Conservation (phyloP, 2,329 filamentous ascomycete genomes). For the Alternaria burnsii region DNA sequence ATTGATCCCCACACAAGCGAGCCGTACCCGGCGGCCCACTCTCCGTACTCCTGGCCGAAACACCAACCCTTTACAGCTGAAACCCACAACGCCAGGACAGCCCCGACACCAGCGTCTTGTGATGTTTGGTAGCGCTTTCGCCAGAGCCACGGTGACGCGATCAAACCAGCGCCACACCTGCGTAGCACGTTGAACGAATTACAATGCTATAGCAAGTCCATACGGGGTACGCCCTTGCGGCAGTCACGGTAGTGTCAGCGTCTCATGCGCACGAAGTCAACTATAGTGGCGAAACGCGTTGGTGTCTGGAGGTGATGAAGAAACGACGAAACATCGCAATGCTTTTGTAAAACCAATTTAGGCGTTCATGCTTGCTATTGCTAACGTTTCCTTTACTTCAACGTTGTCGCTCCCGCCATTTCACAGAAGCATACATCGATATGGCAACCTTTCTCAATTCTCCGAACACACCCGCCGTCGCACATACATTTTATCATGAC, state of each 20-base stretch:
- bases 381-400: conserved; percentile 8
- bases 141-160: conserved; percentile 9
- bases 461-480: conserved; percentile 12
- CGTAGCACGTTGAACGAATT: conserved; percentile 14
- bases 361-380: conserved; percentile 1
- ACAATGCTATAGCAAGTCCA: conserved; percentile 2
- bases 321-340: conserved; percentile 18
- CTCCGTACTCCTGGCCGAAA: conserved; percentile 24
- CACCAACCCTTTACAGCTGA: conserved; percentile 25
- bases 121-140: conserved; percentile 17
- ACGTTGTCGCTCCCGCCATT: background rate
- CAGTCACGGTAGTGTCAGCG: conserved; percentile 12
- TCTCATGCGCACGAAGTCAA: conserved; percentile 11
- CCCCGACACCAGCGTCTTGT: conserved; percentile 37
- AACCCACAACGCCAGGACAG: conserved; percentile 32
- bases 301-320: conserved; percentile 18
- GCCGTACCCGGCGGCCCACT: background rate
- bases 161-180: background rate
- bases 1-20: background rate
- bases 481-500: conserved; percentile 20
- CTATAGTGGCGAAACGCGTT: conserved; percentile 22
- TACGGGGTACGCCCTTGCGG: conserved; percentile 5
- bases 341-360: conserved; percentile 11
- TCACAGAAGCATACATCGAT: conserved; percentile 2
- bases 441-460: conserved; percentile 28